Conservation (phyloP, 352 stramenopile species). For the Pythium scleroteichum region DNA sequence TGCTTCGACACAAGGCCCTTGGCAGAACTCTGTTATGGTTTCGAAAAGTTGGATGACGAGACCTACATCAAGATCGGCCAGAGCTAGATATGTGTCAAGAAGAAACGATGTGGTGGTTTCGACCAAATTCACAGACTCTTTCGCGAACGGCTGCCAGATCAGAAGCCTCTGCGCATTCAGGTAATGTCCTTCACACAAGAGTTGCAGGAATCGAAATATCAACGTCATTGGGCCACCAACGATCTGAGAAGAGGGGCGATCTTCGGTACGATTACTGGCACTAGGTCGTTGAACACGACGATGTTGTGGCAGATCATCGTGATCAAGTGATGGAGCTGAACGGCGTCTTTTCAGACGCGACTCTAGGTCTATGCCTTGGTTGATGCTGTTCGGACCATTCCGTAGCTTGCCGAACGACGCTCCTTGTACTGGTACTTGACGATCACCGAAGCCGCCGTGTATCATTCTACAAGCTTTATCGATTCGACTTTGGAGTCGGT, state of each 20-base stretch:
- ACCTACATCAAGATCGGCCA: conserved; percentile 50
- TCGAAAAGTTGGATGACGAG: conserved; percentile 75
- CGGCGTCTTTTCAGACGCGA: no score
- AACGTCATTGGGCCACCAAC: conserved; percentile 37
- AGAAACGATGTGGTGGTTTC: conserved; percentile 69
- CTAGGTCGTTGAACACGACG: background rate
- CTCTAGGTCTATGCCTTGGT: no score
- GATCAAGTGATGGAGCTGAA: background rate
- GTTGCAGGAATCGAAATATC: conserved; percentile 72
- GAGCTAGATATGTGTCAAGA: conserved; percentile 54
- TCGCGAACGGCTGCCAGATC: conserved; percentile 40
- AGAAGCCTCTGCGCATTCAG: conserved; percentile 60
- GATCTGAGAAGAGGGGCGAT: conserved; percentile 9
- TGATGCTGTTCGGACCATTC: no score
- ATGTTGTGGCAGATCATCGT: background rate
- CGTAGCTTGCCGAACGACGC: no score
- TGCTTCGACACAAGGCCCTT: conserved; percentile 69
- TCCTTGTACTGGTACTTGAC: background rate
- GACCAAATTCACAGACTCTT: conserved; percentile 51
- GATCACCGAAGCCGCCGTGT: conserved; percentile 4
- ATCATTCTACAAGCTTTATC: conserved; percentile 28
- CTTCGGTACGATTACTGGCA: background rate
- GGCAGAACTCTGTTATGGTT: conserved; percentile 79
- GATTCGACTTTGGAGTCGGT: conserved; percentile 35
- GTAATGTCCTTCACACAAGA: conserved; percentile 75